Evolutionary conservation across 2,329 filamentous ascomycete species (phyloP).

Genomic region (Penicillium corylophilum): DNA sequence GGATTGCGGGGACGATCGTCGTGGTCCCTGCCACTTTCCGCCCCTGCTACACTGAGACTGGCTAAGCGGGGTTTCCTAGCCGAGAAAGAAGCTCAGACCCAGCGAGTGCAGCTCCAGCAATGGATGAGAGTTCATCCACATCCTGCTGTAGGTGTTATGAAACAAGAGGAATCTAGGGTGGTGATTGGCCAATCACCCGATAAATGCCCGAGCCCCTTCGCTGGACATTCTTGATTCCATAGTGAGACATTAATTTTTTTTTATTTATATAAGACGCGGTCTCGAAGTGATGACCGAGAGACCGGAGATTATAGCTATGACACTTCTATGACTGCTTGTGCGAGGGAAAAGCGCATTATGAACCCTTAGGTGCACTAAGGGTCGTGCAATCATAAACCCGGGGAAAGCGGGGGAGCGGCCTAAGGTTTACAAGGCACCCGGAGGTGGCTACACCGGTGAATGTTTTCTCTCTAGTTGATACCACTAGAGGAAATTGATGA

Average conservation of each 20-base stretch:
- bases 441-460: slow-evolving; percentile 10
- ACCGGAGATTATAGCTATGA: not conserved
- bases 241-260: no score
- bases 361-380: not conserved
- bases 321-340: not conserved
- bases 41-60: not conserved
- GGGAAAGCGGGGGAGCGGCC: slow-evolving; percentile 1
- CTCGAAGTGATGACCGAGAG: not conserved
- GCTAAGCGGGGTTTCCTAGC: not conserved
- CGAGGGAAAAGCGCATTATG: not conserved
- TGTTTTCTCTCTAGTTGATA: slow-evolving; percentile 17
- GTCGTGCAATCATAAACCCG: not conserved
- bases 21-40: slow-evolving; percentile 1
- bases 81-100: not conserved
- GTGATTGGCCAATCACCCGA: slow-evolving; percentile 30
- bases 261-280: not conserved
- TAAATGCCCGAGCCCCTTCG: slow-evolving; percentile 26
- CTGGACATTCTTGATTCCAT: not conserved
- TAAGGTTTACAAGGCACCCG: not conserved
- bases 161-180: not conserved
- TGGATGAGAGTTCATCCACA: not conserved
- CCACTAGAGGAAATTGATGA: not conserved
- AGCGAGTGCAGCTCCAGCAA: not conserved
- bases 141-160: not conserved
- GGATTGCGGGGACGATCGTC: slow-evolving; percentile 11